Base-by-base conservation (phyloP, 2,329 filamentous ascomycete species). In the Neonectria neomacrospora region DNA sequence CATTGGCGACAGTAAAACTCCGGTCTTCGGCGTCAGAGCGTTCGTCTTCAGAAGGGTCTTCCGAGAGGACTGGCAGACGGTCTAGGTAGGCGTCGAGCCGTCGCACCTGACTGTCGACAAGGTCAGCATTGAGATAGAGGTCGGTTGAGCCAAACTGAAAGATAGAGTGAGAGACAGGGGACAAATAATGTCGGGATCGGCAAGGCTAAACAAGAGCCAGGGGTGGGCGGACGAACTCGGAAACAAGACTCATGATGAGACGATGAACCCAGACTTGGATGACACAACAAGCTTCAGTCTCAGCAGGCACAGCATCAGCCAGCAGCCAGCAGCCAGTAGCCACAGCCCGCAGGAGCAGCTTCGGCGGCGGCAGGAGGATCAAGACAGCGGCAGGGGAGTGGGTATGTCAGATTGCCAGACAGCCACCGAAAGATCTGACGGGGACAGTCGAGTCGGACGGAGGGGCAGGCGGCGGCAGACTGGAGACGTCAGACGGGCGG, bases 81-180 rank as follows among this genome's bases (percentile, higher is more conserved):
- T 91, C 88, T 63, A 91, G 84, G 74, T 90, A 88, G 70, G 85
- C 83, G 77, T 90, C 88, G 61, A 90, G 80, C 65, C 85, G 85
- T 73, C 86, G 85, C 65, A 91, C 84, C 77, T 89, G 87, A 74
- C 85, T 88, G 70, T 64, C 62, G 58, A 34, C 22, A 62, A 47
- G 39, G 64, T 73, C 52, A 75, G 67, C 44, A 51, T 50, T 26
- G 32, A 32, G 32, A 22, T 14, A 22, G 30, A 59, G 23, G 18
- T 50, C 63, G 47, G 32, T 14, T 58, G 30, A 54, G 32, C 37
- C 54, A 57, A 56, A 48, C 41, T 39, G 50, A 57, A 60, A 45
- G 51, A 39, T 39, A 58, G 32, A 61, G 32, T 39, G 44, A 56
- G 44, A 32, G 32, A 45, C n/a, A 39, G 50, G 61, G 47, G 42